Conservation (phyloP, 2,329 filamentous ascomycete genomes). For the Trichoderma sp. region DNA sequence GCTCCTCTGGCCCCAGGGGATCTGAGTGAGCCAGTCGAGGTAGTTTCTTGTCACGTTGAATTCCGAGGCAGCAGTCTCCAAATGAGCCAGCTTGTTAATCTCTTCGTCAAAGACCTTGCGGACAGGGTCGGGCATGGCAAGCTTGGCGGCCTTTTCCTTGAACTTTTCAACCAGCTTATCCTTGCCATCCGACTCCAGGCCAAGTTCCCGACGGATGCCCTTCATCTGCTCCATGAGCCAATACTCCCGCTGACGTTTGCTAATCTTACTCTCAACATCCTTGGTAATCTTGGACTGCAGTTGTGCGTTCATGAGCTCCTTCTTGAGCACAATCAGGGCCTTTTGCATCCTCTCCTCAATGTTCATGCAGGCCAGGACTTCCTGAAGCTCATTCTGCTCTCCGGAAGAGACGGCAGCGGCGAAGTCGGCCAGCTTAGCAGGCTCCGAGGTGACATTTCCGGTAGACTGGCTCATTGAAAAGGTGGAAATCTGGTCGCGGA, state of each 20-base stretch:
- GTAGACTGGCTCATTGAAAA: conserved; percentile 95
- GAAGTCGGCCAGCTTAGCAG: conserved; percentile 93
- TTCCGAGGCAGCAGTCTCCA: conserved; percentile 94
- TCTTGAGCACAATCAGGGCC: conserved; percentile 89
- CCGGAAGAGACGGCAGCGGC: conserved; percentile 95
- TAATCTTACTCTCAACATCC: conserved; percentile 96
- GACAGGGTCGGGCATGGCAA: conserved; percentile 96
- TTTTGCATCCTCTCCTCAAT: conserved; percentile 92
- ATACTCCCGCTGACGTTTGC: conserved; percentile 95
- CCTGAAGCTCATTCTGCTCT: conserved; percentile 87
- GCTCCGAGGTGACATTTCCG: conserved; percentile 92
- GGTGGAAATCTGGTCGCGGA: conserved; percentile 95
- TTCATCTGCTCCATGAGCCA: conserved; percentile 99
- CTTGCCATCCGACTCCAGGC: conserved; percentile 96
- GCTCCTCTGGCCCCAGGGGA: conserved; percentile 94
- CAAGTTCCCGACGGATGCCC: conserved; percentile 91
- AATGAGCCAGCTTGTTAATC: conserved; percentile 91
- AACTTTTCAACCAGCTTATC: conserved; percentile 98
- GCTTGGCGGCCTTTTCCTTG: conserved; percentile 88
- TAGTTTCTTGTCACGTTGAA: conserved; percentile 99
- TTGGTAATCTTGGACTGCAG: conserved; percentile 96
- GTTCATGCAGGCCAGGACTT: conserved; percentile 84
- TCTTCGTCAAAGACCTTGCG: conserved; percentile 99
- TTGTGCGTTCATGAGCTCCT: conserved; percentile 97
- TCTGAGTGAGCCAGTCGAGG: conserved; percentile 96